Evolutionary conservation across 768 basidiomycete genomes (phyloP), one percentile per base, ranked within the genome.

Genomic region (Boletus reticuloceps): DNA sequence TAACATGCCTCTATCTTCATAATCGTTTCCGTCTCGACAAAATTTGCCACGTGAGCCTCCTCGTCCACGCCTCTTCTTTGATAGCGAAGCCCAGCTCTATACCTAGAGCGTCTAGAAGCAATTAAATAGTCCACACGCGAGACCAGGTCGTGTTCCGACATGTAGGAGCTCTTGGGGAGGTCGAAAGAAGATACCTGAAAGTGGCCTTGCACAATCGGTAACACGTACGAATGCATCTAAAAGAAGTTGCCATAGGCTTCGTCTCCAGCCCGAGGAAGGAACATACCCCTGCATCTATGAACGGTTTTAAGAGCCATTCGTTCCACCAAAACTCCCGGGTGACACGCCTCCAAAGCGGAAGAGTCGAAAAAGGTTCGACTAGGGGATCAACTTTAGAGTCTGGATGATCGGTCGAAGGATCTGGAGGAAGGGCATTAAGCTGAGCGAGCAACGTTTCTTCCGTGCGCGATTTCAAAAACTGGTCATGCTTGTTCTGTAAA

Each of bases 311-410:
- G 54, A 98, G 79, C 79, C 84, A 85, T 63, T 94, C 91, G 65
- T 98, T 99, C 93, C 94, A 98, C 90, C 94, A 98, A 69, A 92
- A 98, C 41, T 89, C 86, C 45, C 81, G 80, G 62, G 98, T 92
- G 1, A 94, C 91, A 13, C 94, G 78, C 27, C 94, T 81, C 94
- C 96, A 98, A 5, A 98, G 78, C 0, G 97, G 95, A 14, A 95
- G 78, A 0, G 83, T 84, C 1, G 87, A 75, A 56, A 82, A 79
- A 0, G 93, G 91, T 68, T 97, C 94, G 13, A 79, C 76, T 22
- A 89, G 70, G 9, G 79, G 73, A 45, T 85, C 79, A 14, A 79
- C 71, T 32, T 77, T 77, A 45, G 69, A 74, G 38, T 63, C 72
- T 61, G 37, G 63, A 63, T 55, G 55, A 58, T 53, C 58, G 42